Evolutionary conservation across 139 green algal genomes (phyloP), one percentile per base, ranked within the genome.

Genomic region (Asterochloris erici): DNA sequence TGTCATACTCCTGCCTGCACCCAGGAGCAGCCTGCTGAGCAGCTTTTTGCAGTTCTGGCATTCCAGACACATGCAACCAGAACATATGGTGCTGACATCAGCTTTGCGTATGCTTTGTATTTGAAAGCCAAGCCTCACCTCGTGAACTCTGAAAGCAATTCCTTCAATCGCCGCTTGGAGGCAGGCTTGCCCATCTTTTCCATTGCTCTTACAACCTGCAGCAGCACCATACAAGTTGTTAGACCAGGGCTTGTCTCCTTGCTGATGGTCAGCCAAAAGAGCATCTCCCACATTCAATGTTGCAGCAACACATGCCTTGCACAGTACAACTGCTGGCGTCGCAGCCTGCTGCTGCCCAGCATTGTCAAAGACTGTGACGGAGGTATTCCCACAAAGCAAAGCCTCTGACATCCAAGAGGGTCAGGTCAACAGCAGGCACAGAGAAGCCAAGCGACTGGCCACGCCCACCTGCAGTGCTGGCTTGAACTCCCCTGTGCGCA

Each of bases 401-500:
- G 38, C 38, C n/a, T n/a, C n/a, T n/a, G n/a, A n/a, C n/a, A n/a
- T n/a, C 38, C 38, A 54, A 54, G 38, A 54, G 38, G 38, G 38
- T 54, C 38, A 54, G 38, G 38, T 6, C 6, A 54, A 54, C 38
- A 54, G 38, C 38, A 54, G 38, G 38, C 38, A 54, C 2, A 2
- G 4, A 54, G 38, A 54, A 54, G 38, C 38, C 17, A 71, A 71
- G 21, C 66, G 10, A 9, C 2, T 71, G 66, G 66, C 21, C 14
- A 24, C 17, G 26, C 81, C 24, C 77, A 93, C 89, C 87, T 95
- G 91, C 63, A 90, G 82, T n/a, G 90, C 92, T 10, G 81, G 68
- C 13, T 54, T 38, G 15, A 89, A 78, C 38, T 90, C 84, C 16
- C 82, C 81, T 11, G 78, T 78, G 27, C 78, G 70, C 28, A 92